A percentile compares a stretch with the other conserved stretches of the same genome.
These are phyloP conservation scores for Alternaria viburni DNA, from an alignment of 2,329 filamentous ascomycete species.

Conservation along the genomic window DNA sequence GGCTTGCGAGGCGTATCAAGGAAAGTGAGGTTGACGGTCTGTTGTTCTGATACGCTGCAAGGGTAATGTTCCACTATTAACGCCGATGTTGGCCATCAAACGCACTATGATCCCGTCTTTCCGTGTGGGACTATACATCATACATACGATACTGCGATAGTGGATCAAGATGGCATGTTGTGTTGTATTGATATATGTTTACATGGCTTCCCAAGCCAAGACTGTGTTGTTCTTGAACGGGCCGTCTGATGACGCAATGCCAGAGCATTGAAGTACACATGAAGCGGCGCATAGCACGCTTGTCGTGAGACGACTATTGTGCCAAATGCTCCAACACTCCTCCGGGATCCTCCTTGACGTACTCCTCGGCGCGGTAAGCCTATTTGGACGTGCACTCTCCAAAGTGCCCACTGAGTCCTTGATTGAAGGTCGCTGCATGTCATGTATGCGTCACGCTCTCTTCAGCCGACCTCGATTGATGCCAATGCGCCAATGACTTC, in stretches of 20 bases:
- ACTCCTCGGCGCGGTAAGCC: not conserved
- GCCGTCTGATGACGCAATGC: not conserved
- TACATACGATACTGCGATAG: not conserved
- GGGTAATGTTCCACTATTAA: slow-evolving; percentile 6
- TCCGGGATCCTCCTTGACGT: not conserved
- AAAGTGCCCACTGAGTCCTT: not conserved
- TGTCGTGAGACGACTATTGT: slow-evolving; percentile 3
- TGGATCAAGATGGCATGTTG: not conserved
- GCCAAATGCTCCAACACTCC: not conserved
- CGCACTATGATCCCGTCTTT: slow-evolving; percentile 2
- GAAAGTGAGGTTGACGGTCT: slow-evolving; percentile 8
- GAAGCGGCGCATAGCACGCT: not conserved
- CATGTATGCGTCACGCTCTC: not conserved
- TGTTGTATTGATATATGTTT: slow-evolving; percentile 11
- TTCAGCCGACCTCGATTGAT: slow-evolving; percentile 64
- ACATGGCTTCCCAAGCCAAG: not conserved
- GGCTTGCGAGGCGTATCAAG: slow-evolving; percentile 3
- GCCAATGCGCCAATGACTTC: slow-evolving; percentile 85
- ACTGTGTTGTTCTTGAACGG: not conserved
- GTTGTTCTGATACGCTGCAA: slow-evolving; percentile 6
- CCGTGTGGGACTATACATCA: not conserved
- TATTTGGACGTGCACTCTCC: not conserved
- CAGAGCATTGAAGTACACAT: not conserved
- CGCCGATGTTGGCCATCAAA: slow-evolving; percentile 6
- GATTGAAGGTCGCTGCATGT: not conserved